Percentiles rank a stretch among this genome's conserved stretches.
phyloP scores from a whole-genome alignment of 2,329 filamentous ascomycete genomes.

The Dactylellina drechsleri region DNA sequence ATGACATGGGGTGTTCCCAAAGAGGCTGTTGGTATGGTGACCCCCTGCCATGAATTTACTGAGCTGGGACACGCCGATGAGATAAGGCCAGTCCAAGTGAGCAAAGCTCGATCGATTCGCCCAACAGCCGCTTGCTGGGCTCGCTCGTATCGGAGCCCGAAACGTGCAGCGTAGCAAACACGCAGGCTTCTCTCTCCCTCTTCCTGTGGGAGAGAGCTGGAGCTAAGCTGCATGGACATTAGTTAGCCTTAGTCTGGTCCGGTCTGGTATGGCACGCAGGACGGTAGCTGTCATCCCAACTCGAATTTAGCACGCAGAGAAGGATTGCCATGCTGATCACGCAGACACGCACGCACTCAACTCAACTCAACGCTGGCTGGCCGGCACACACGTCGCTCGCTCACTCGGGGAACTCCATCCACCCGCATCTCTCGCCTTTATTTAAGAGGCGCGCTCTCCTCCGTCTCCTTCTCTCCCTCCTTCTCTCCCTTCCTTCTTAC shows the following conservation, averaged over 20 bases:
- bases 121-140: conserved; percentile 1
- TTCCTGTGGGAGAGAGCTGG: too few relatives aligned
- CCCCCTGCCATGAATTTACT: conserved; percentile 7
- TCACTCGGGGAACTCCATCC: not conserved
- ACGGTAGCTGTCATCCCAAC: not conserved
- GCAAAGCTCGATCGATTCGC: too few relatives aligned
- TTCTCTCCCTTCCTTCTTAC: conserved; percentile 35
- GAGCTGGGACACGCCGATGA: not conserved
- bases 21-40: conserved; percentile 28
- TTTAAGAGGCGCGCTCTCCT: conserved; percentile 40
- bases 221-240: conserved; percentile 1
- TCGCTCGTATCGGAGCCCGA: conserved; percentile 36
- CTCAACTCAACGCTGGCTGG: not conserved
- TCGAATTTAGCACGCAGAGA: not conserved
- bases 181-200: not conserved
- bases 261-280: too few relatives aligned
- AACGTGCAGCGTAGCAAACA: conserved; percentile 30
- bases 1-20: conserved; percentile 24
- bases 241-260: too few relatives aligned
- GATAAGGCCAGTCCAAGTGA: too few relatives aligned
- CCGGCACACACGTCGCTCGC: conserved; percentile 27
- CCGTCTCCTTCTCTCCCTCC: conserved; percentile 17
- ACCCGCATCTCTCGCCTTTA: too few relatives aligned
- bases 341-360: conserved; percentile 23
- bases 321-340: conserved; percentile 32